phyloP scores from a whole-genome alignment of 495 filamentous ascomycete genomes.

The Hypomontagnella monticulosa region DNA sequence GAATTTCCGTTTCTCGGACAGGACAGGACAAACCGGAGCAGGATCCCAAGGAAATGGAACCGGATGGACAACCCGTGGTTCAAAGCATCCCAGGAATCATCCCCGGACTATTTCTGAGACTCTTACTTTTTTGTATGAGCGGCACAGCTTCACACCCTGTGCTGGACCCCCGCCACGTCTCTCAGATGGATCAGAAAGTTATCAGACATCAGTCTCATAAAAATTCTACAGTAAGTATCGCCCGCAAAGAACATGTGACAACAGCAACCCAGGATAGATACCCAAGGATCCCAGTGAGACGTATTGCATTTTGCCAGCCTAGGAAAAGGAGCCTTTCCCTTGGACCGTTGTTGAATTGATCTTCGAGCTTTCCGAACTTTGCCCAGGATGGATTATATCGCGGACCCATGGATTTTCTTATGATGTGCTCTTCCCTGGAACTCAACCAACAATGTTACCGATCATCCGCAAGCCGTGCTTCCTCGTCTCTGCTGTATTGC shows the following conservation, averaged over 20 bases:
- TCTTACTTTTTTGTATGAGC: constrained; percentile 23
- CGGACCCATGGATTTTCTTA: constrained; percentile 36
- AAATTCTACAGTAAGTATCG: constrained; percentile 35
- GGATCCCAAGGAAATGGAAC: constrained; percentile 40
- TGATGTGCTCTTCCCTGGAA: constrained; percentile 16
- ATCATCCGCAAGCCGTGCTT: constrained; percentile 28
- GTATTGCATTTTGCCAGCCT: constrained; percentile 29
- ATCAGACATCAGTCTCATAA: constrained; percentile 26
- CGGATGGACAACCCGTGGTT: constrained; percentile 28
- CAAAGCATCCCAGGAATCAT: constrained; percentile 20
- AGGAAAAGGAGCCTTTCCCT: constrained; percentile 18
- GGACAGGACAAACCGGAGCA: constrained; percentile 34
- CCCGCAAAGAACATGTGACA: constrained; percentile 39
- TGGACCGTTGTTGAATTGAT: constrained; percentile 30
- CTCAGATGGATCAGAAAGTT: constrained; percentile 41
- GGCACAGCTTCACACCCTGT: not conserved
- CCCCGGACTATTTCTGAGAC: constrained; percentile 32
- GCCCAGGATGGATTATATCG: constrained; percentile 16
- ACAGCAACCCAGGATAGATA: constrained; percentile 34
- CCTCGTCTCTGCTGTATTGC: constrained; percentile 42
- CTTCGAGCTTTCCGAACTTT: constrained; percentile 31
- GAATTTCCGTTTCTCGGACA: constrained; percentile 29
- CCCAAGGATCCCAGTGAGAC: constrained; percentile 26
- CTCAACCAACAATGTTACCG: constrained; percentile 24
- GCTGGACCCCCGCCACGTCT: constrained; percentile 37